Evolutionary conservation across 352 stramenopile genomes (phyloP), one percentile per base, ranked within the genome.

Genomic region (Phytophthora palmivora): DNA sequence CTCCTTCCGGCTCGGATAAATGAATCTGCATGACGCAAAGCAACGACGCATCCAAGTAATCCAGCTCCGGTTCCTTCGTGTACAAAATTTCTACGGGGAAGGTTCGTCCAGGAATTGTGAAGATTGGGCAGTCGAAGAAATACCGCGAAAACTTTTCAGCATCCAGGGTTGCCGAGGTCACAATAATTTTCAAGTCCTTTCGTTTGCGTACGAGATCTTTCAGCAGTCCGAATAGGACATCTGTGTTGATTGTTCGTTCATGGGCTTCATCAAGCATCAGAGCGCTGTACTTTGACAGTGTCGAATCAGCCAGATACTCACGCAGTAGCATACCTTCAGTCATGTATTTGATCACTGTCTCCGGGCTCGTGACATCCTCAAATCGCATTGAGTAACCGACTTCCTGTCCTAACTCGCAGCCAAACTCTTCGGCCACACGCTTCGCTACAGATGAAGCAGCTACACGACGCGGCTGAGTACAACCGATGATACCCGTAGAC

Each of bases 1-100:
- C 98, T 37, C 98, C 98, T 50, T 97, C 92, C 1, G 96, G 96
- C 74, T 99, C 97, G 3, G 90, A 97, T 12, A 99, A 63, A 76
- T 99, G 98, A 67, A 99, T 99, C 73, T 99, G 95, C 96, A 99
- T 99, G 0, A 99, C 97, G 28, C 97, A 99, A 19, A 98, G 92
- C 16, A 99, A 78, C 5, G 96, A 88, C 16, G 97, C 97, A 71
- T 99, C 97, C 43, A 99, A 67, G 76, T 99, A 99, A 67, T 99
- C 97, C 22, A 91, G 79, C 70, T 99, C 97, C 1, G 98, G 96
- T 66, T 99, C 97, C 72, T 99, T 99, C 3, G 96, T 98, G 78
- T 99, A 99, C 47, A 99, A 55, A 61, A 98, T 96, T 72, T 99
- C 96, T 3, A 99, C 98, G 6, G 96, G 96, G 75, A 98, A 99